Evolutionary conservation across 139 green algal genomes (phyloP), one percentile per base, ranked within the genome.

Genomic region (Chlorella sp.): DNA sequence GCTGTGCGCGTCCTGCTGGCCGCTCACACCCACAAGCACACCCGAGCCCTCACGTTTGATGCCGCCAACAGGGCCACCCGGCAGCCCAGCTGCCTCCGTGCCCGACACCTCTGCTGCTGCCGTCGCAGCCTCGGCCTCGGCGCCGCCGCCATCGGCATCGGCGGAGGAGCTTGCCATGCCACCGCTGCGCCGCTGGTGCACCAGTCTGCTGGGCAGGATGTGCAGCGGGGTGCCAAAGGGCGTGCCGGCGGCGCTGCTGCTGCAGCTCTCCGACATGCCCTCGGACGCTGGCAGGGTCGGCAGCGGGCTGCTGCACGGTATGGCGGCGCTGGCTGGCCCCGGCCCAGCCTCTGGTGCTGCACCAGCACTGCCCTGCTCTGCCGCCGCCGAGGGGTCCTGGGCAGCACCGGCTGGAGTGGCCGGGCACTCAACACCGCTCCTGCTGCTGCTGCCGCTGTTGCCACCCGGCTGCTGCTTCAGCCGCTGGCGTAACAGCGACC

Each of bases 401-500:
- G 53, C 37, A 30, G 84, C 84, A 11, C 1, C 40, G 1, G 66
- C 68, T 3, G 37, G 39, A 14, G 7, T 28, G 68, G 30, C 53
- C 14, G 53, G 37, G 19, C 3, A 9, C 3, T 26, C 48, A 15
- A 30, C 42, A 3, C 16, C 61, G 36, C 28, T 36, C 32, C 32
- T n/a, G 40, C 22, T 32, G 69, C 85, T 26, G 71, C n/a, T 18
- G 60, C 60, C 39, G 28, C 64, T 24, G 18, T 36, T 66, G 64
- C 64, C 1, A 4, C 81, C 26, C 0, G 53, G n/a, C 85, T 61
- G 48, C 71, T 36, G 69, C 53, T 34, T 9, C 73, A 84, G 75
- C 32, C 75, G 86, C 86, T 89, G 75, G 15, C 75, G 75, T 53
- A 89, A 57, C 75, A 89, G 86, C 40, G 76, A 89, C 53, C 57